Evolutionary conservation across 805 yeast genomes (phyloP), one percentile per base, ranked within the genome.

Genomic region (Sungouiella thailandica): DNA sequence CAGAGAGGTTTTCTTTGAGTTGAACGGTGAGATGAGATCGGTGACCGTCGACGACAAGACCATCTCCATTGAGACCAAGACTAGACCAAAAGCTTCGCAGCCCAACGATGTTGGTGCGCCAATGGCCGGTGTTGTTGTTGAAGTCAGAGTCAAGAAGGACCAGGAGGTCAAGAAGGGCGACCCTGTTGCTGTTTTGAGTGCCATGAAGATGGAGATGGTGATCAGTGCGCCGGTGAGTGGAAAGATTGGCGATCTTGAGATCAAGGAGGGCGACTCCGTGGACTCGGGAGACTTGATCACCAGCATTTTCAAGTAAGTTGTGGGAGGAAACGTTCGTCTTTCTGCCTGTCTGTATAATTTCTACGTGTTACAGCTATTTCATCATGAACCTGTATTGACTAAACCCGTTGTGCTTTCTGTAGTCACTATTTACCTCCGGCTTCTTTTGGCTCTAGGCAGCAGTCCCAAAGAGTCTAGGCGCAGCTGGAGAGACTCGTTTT

Each of bases 161-260:
- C 74, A 80, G 34, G 83, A 82, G 46, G 95, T 93, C 46, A 87
- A 86, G 76, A 90, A 90, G 77, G 98, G 98, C 47, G 95, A 90
- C 58, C 89, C 96, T 22, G 62, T 90, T 45, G 94, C 95, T 41
- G 95, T 90, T 17, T 74, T 90, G 57, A 79, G 90, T 58, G 98
- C 98, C 44, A 90, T 90, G 98, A 90, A 90, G 78, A 90, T 90
- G 98, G 98, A 93, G 71, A 93, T 93, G 97, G 95, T 93, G 33
- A 89, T 90, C 51, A 77, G 87, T 58, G 90, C 98, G 15, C 95
- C 95, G 35, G 83, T 78, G 39, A 73, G 81, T 39, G 99, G 98
- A 60, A 77, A 74, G 56, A 78, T 93, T 42, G 80, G 82, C 30
- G 86, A 82, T 15, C 74, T 93, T 14, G 60, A 72, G 31, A 83